Evolutionary conservation across 2,329 filamentous ascomycete species (phyloP).

Genomic region (Beauveria sp.): DNA sequence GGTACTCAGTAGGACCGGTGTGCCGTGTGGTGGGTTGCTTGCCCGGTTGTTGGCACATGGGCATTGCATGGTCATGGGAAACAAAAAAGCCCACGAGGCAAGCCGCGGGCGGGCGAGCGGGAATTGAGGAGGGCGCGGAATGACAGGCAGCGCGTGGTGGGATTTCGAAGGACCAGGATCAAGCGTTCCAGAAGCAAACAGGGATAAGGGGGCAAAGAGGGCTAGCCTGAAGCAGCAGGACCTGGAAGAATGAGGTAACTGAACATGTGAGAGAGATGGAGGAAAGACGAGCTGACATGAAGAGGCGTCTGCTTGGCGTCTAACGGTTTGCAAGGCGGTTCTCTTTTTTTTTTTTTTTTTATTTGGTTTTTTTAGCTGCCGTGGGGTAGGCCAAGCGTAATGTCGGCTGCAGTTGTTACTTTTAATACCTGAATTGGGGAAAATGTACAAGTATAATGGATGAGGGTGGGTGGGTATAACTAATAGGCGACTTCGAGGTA

Average conservation of each 20-base stretch:
- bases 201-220: background rate
- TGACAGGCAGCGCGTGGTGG: background rate
- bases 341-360: no score
- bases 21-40: background rate
- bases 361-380: background rate
- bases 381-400: no score
- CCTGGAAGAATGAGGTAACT: background rate
- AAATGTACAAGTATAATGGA: no score
- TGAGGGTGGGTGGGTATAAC: no score
- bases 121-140: background rate
- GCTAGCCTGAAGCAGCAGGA: conserved; percentile 9
- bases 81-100: no score
- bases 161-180: background rate
- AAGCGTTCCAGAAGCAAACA: conserved; percentile 5
- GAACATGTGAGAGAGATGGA: background rate
- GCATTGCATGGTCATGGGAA: background rate
- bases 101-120: no score
- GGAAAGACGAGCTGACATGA: background rate
- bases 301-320: background rate
- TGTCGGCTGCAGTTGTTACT: no score
- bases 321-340: background rate
- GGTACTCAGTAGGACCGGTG: background rate
- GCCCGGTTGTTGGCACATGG: background rate
- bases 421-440: no score
- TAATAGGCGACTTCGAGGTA: no score